phyloP scores from a whole-genome alignment of 2,329 filamentous ascomycete species.

The Pseudocercospora macadamiae region DNA sequence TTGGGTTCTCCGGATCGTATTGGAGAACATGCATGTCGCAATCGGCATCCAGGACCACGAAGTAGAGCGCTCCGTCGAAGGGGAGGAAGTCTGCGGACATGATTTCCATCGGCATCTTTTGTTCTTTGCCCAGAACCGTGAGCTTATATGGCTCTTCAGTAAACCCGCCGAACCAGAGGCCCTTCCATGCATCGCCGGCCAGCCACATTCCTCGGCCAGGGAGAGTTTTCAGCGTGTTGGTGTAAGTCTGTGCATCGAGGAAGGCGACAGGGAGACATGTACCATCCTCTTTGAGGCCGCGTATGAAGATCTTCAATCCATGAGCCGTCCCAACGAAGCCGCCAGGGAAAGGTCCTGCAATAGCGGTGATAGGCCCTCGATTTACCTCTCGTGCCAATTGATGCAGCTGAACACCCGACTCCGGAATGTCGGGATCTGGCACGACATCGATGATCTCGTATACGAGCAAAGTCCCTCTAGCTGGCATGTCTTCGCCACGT shows the following conservation, averaged over 20 bases:
- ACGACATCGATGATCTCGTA: slow-evolving; percentile 92
- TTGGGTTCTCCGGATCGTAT: slow-evolving; percentile 94
- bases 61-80: slow-evolving; percentile 77
- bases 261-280: slow-evolving; percentile 92
- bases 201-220: slow-evolving; percentile 82
- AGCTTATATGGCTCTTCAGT: slow-evolving; percentile 97
- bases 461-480: slow-evolving; percentile 82
- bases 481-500: slow-evolving; percentile 88
- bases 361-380: slow-evolving; percentile 83
- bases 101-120: slow-evolving; percentile 72
- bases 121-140: slow-evolving; percentile 85
- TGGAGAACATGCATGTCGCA: slow-evolving; percentile 87
- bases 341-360: slow-evolving; percentile 73
- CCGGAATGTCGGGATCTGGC: slow-evolving; percentile 80
- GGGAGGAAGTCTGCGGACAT: slow-evolving; percentile 86
- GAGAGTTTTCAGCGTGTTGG: slow-evolving; percentile 81
- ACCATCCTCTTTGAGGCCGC: slow-evolving; percentile 93
- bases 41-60: slow-evolving; percentile 81
- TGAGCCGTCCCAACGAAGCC: slow-evolving; percentile 89
- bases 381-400: slow-evolving; percentile 88
- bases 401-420: slow-evolving; percentile 84
- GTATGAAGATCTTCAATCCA: slow-evolving; percentile 95
- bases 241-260: slow-evolving; percentile 95
- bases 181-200: slow-evolving; percentile 88
- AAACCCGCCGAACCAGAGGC: slow-evolving; percentile 94